These are phyloP conservation scores for Albophoma yamanashiensis DNA, from an alignment of 2,329 filamentous ascomycete genomes.

Conservation along the genomic window DNA sequence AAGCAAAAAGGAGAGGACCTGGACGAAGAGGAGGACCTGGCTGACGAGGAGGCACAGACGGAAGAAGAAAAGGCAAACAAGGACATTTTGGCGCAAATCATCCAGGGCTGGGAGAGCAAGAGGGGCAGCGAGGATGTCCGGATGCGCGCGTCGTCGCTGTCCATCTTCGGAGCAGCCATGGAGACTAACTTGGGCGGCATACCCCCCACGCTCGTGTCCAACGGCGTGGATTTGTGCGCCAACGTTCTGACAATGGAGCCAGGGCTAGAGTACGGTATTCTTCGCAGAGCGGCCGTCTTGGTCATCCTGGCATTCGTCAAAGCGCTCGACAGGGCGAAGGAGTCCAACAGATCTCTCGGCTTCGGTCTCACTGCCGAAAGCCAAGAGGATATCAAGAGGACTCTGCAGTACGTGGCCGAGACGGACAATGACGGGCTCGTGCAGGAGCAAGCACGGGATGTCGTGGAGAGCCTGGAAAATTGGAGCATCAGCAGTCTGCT, in stretches of 20 bases:
- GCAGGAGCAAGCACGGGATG: slow-evolving; percentile 53
- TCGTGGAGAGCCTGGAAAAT: slow-evolving; percentile 55
- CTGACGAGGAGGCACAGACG: slow-evolving; percentile 34
- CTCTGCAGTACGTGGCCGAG: slow-evolving; percentile 51
- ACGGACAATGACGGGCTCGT: slow-evolving; percentile 62
- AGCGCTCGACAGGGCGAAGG: slow-evolving; percentile 43
- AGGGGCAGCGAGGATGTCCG: slow-evolving; percentile 58
- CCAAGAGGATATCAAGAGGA: slow-evolving; percentile 49
- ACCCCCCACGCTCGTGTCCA: slow-evolving; percentile 39
- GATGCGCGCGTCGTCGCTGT: slow-evolving; percentile 58
- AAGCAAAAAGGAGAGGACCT: slow-evolving; percentile 37
- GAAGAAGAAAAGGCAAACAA: slow-evolving; percentile 33
- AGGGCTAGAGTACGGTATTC: slow-evolving; percentile 48
- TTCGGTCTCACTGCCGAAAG: slow-evolving; percentile 46
- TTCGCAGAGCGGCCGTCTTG: slow-evolving; percentile 56
- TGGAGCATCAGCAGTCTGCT: slow-evolving; percentile 46
- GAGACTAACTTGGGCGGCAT: slow-evolving; percentile 51
- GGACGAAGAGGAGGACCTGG: slow-evolving; percentile 28
- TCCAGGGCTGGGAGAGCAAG: slow-evolving; percentile 57
- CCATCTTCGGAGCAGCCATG: slow-evolving; percentile 48
- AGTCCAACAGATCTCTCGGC: slow-evolving; percentile 32
- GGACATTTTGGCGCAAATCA: slow-evolving; percentile 45
- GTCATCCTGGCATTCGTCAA: slow-evolving; percentile 51
- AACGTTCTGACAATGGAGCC: slow-evolving; percentile 53
- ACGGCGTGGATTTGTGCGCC: slow-evolving; percentile 51